phyloP scores from a whole-genome alignment of 805 yeast genomes.

The Yarrowia sp. region DNA sequence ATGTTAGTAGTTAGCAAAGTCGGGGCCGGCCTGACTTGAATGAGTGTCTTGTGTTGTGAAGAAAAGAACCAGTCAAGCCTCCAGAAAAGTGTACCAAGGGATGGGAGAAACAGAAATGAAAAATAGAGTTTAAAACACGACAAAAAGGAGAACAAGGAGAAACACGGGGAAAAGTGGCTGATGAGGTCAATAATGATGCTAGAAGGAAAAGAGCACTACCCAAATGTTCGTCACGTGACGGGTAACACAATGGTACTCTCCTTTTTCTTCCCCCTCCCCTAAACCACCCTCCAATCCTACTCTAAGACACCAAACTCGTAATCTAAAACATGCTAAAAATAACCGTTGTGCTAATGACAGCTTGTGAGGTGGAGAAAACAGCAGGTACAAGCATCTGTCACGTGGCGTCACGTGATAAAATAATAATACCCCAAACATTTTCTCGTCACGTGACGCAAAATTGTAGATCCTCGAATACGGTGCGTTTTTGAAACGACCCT shows the following conservation, averaged over 20 bases:
- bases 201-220: too few relatives aligned
- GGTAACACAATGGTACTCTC: not conserved
- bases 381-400: not conserved
- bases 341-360: slow-evolving; percentile 3
- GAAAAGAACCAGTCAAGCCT: not conserved
- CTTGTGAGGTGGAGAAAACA: not conserved
- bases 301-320: not conserved
- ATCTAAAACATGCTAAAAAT: slow-evolving; percentile 9
- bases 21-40: slow-evolving; percentile 36
- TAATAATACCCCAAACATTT: not conserved
- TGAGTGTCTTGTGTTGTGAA: not conserved
- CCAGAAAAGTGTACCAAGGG: slow-evolving; percentile 8
- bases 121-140: slow-evolving; percentile 16
- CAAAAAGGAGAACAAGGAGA: not conserved
- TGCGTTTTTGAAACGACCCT: slow-evolving; percentile 23
- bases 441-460: not conserved
- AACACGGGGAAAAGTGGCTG: not conserved
- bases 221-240: not conserved
- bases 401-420: slow-evolving; percentile 5
- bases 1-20: slow-evolving; percentile 10
- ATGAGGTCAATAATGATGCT: too few relatives aligned
- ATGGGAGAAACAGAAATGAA: slow-evolving; percentile 5
- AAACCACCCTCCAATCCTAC: too few relatives aligned
- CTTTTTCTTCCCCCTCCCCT: not conserved
- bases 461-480: not conserved